phyloP scores from a whole-genome alignment of 306 rosid genomes.

The Corylus avellana region DNA sequence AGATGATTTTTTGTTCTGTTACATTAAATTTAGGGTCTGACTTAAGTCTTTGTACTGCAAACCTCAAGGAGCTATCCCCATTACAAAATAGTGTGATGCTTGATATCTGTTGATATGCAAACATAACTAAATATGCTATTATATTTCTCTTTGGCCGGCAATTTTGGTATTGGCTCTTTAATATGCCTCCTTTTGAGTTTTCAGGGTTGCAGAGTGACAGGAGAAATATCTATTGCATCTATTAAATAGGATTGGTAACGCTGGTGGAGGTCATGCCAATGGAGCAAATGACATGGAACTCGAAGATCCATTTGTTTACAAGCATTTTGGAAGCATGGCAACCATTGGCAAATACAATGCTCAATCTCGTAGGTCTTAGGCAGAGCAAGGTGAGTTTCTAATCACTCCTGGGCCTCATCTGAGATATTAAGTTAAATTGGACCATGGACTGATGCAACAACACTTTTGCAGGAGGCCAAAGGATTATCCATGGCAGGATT shows the following conservation, averaged over 20 bases:
- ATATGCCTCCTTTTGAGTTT: constrained; percentile 19
- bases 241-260: constrained; percentile 10
- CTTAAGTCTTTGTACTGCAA: not conserved
- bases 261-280: constrained; percentile 70
- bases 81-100: not conserved
- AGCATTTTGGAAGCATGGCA: constrained; percentile 97
- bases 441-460: constrained; percentile 18
- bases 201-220: constrained; percentile 93
- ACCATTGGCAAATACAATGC: constrained; percentile 91
- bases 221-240: constrained; percentile 72
- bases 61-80: too few species aligned
- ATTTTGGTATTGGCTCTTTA: not conserved
- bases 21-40: too few species aligned
- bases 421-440: constrained; percentile 1
- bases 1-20: too few species aligned
- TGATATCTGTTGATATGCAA: not conserved
- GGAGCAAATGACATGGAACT: constrained; percentile 46
- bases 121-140: constrained; percentile 2
- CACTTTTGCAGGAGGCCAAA: constrained; percentile 59
- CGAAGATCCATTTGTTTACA: constrained; percentile 78
- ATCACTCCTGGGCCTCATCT: not conserved
- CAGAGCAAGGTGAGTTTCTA: constrained; percentile 71
- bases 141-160: not conserved
- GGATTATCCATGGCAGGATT: constrained; percentile 87
- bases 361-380: constrained; percentile 88